Evolutionary conservation across 176 grass and related monocot species (phyloP).

Genomic region (Aegilops tauschii): DNA sequence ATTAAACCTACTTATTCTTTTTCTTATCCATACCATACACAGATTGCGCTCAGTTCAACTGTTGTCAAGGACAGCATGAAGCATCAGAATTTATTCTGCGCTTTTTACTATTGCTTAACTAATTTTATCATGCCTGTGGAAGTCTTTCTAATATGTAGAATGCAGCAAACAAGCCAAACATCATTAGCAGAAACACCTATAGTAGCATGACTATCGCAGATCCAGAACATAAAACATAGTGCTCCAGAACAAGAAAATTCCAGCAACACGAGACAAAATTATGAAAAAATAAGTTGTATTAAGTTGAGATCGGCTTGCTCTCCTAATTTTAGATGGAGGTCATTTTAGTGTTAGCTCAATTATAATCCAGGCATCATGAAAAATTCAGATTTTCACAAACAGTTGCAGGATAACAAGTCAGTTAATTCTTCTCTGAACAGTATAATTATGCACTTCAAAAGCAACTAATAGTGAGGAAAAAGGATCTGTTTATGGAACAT

Average conservation of each 20-base stretch:
- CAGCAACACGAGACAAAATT: background rate
- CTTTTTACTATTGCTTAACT: background rate
- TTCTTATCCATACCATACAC: background rate
- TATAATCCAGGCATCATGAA: conserved; percentile 7
- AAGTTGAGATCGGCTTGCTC: conserved; percentile 4
- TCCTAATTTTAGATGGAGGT: background rate
- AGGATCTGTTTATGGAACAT: conserved; percentile 23
- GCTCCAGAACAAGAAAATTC: background rate
- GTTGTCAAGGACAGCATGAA: background rate
- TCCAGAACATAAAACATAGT: background rate
- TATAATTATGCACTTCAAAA: conserved; percentile 20
- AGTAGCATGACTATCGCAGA: background rate
- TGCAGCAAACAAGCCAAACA: background rate
- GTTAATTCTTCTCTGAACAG: background rate
- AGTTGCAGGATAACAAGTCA: conserved; percentile 5
- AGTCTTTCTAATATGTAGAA: background rate
- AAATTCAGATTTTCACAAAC: background rate
- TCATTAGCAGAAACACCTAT: background rate
- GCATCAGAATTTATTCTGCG: background rate
- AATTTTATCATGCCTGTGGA: background rate
- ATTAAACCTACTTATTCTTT: background rate
- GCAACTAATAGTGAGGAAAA: conserved; percentile 23
- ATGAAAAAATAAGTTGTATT: background rate
- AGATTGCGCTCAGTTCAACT: background rate
- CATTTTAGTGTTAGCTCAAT: background rate